Base-by-base conservation (phyloP, 768 basidiomycete genomes). In the Trametopsis cervina region DNA sequence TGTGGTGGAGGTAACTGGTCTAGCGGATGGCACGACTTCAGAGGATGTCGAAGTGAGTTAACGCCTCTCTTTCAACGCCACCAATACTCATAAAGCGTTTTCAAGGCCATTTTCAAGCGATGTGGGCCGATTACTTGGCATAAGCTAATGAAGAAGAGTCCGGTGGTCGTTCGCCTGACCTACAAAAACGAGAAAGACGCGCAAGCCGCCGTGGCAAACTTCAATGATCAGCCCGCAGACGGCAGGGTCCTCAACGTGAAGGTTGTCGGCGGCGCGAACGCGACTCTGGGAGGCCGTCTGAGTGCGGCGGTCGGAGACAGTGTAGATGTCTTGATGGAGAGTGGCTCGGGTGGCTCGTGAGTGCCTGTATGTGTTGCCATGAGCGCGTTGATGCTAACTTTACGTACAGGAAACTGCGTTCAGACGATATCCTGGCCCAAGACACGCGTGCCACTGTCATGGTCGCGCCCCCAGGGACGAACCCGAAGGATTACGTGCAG, bases 151-250 rank as follows among this genome's bases (percentile, higher is more conserved):
- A 51, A 53, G 26, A 25, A 49, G 60, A 42, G 60, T 55, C 57
- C 58, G 57, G 71, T 83, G 12, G 63, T 71, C 2, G 84, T 91
- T 46, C 77, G 85, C 17, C 69, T 92, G 17, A 84, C 85, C 11
- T 86, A 87, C 72, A 83, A 87, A 59, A 68, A 71, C 17, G 66
- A 80, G 0, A 60, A 72, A 0, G 73, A 81, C 37, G 90, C 89
- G 0, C 66, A 75, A 9, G 71, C 75, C 6, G 84, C 89, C 5
- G 80, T 92, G 4, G 62, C 74, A 55, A 83, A 83, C 58, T 93
- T 89, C 63, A 67, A 93, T 66, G 81, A 80, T 26, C 84, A 87
- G 51, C 81, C 83, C 17, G 90, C 90, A 2, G 90, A 93, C 51
- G 90, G 89, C 1, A 83, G 83, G 52, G 76, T 77, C 7, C 67